A percentile compares a stretch with the other conserved stretches of the same genome.
These are phyloP conservation scores for Cutaneotrichosporon sp. DNA, from an alignment of 1,284 basidiomycete species.

Conservation along the genomic window DNA sequence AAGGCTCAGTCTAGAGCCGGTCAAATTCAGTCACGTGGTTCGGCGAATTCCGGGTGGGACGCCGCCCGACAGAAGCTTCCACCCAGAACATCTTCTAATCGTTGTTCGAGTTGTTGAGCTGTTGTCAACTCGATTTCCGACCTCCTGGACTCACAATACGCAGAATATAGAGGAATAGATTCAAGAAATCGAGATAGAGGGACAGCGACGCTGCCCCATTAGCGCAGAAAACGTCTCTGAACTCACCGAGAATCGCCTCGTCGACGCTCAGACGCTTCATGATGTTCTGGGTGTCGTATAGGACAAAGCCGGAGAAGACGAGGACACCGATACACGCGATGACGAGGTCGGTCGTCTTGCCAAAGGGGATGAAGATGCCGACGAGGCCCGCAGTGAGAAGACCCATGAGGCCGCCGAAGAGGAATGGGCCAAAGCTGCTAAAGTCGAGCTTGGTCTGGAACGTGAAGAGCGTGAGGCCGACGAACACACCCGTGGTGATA, in stretches of 20 bases:
- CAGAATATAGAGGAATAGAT: slow-evolving; percentile 50
- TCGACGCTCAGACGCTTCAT: slow-evolving; percentile 53
- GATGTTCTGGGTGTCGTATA: slow-evolving; percentile 53
- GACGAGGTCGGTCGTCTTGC: slow-evolving; percentile 48
- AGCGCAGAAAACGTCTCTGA: background rate
- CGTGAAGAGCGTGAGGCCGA: slow-evolving; percentile 59
- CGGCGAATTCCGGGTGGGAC: too few relatives aligned
- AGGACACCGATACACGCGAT: slow-evolving; percentile 49
- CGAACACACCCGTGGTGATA: slow-evolving; percentile 59
- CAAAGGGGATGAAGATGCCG: slow-evolving; percentile 53
- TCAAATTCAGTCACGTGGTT: too few relatives aligned
- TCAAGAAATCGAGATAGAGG: slow-evolving; percentile 48
- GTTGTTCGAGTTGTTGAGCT: slow-evolving; percentile 15
- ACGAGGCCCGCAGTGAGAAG: slow-evolving; percentile 47
- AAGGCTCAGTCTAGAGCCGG: too few relatives aligned
- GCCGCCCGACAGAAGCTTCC: too few relatives aligned
- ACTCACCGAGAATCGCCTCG: slow-evolving; percentile 44
- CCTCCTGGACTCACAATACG: slow-evolving; percentile 36
- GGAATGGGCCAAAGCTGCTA: slow-evolving; percentile 47
- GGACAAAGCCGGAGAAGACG: slow-evolving; percentile 51
- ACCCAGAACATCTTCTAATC: background rate
- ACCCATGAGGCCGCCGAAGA: slow-evolving; percentile 51
- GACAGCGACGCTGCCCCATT: background rate
- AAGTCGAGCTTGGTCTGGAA: slow-evolving; percentile 55
- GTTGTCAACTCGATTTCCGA: background rate